Base-by-base conservation (phyloP, 2,329 filamentous ascomycete genomes). In the Talaromyces sp. region DNA sequence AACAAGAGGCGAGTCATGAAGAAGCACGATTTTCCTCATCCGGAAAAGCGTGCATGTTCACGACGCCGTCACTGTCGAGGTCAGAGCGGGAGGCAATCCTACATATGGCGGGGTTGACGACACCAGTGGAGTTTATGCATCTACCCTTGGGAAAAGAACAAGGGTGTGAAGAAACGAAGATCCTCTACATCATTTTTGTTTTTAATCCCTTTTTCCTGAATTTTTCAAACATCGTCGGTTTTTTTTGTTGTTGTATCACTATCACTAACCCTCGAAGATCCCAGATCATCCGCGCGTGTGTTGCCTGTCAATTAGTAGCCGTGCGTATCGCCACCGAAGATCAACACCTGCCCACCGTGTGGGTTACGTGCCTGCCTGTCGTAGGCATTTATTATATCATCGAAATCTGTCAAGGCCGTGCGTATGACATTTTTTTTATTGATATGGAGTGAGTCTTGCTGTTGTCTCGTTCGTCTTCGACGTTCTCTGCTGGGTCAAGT, bases 41-140 rank as follows among this genome's bases (percentile, higher is more conserved):
- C 24, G 61, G 61, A 63, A 37, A 63, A 13, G 24, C 61, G 50
- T 62, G 49, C 61, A 47, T 57, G 50, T 63, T 31, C 13, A 49
- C 14, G 58, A 60, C 58, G 39, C 8, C 14, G 58, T 61, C 31
- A 35, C 41, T n/a, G 43, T 37, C 22, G 41, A 60, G 59, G 59
- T 61, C 59, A 61, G 59, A 61, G 59, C 59, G 59, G 41, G 41
- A 33, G 41, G 27, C 16, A 11, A 16, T 31, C 24, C 14, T 56
- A 56, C 50, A 22, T 31, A 31, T 56, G 31, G 52, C n/a, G 31
- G 52, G 31, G 52, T 56, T 35, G 50, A 56, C 50, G 35, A 10
- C 49, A 52, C 9, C 19, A 56, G 33, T 22, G 31, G 35, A 37
- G 35, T 13, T 37, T 14, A 56, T 56, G 52, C 33, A 56, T 37